Conservation (phyloP, 352 stramenopile genomes). For the Blastocystis sp. region DNA sequence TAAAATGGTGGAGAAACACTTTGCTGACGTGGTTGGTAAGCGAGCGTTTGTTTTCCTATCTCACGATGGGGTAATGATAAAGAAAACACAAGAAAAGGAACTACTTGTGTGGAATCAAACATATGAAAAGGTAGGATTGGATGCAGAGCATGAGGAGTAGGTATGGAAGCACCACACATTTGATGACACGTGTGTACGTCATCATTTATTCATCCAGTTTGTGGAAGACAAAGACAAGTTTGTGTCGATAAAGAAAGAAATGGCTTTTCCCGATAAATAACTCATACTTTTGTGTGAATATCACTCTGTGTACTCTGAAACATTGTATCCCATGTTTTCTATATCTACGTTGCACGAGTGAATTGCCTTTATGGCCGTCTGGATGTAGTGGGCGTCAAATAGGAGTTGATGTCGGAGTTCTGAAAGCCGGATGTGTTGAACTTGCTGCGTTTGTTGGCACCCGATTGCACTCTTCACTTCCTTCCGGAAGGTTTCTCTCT, state of each 20-base stretch:
- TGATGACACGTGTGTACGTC: constrained; percentile 8
- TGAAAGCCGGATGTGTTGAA: not conserved
- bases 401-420: not conserved
- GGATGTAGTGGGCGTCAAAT: not conserved
- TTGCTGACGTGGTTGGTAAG: not conserved
- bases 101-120: constrained; percentile 47
- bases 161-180: constrained; percentile 62
- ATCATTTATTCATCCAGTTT: constrained; percentile 62
- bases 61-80: constrained; percentile 34
- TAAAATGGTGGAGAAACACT: constrained; percentile 54
- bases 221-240: not conserved
- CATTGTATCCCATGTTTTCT: not conserved
- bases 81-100: constrained; percentile 36
- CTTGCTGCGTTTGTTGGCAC: not conserved
- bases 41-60: constrained; percentile 30
- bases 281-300: not conserved
- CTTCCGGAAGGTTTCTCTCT: not conserved
- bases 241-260: not conserved
- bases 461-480: not conserved
- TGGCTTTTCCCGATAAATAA: not conserved
- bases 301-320: not conserved
- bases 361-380: not conserved
- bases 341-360: not conserved
- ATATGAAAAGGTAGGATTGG: constrained; percentile 23
- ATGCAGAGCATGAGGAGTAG: not conserved